A percentile compares a stretch with the other conserved stretches of the same genome.
Evolutionary conservation across 495 filamentous ascomycete species (phyloP).

Genomic region (Penicillium desertorum): DNA sequence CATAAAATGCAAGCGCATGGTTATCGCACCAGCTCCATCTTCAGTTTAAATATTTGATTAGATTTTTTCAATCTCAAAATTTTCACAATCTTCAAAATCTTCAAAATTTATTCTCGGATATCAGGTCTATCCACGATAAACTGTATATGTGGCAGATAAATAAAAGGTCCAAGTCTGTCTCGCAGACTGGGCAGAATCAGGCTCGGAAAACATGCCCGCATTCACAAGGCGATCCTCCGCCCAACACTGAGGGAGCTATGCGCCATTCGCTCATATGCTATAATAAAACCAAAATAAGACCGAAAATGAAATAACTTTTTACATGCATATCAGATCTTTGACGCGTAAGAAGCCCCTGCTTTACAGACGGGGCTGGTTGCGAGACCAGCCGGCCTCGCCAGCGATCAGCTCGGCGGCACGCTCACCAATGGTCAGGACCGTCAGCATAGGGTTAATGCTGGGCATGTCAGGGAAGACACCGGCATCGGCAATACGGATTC

Average conservation of each 20-base stretch:
- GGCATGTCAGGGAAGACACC: conserved; percentile 70
- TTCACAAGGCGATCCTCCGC: neutral
- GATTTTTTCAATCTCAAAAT: neutral
- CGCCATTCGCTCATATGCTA: conserved; percentile 31
- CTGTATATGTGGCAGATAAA: conserved; percentile 1
- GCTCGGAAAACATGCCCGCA: neutral
- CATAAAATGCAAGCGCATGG: conserved; percentile 1
- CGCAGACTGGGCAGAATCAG: conserved; percentile 4
- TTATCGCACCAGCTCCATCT: neutral
- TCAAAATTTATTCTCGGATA: neutral
- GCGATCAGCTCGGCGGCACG: conserved; percentile 64
- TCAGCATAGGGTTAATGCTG: conserved; percentile 67
- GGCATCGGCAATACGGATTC: conserved; percentile 63
- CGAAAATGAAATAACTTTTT: conserved; percentile 3
- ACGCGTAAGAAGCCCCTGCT: neutral
- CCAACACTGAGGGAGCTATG: conserved; percentile 13
- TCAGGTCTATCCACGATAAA: neutral
- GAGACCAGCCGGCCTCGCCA: conserved; percentile 59
- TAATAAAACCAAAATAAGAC: conserved; percentile 13
- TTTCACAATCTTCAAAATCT: neutral
- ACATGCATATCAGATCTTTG: conserved; percentile 16
- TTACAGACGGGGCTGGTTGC: conserved; percentile 49
- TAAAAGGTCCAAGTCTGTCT: conserved; percentile 13
- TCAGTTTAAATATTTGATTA: neutral
- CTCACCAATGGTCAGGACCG: conserved; percentile 64